A percentile compares a stretch with the other conserved stretches of the same genome.
phyloP scores from a whole-genome alignment of 108 stramenopile genomes.

The Nitzschia palea region DNA sequence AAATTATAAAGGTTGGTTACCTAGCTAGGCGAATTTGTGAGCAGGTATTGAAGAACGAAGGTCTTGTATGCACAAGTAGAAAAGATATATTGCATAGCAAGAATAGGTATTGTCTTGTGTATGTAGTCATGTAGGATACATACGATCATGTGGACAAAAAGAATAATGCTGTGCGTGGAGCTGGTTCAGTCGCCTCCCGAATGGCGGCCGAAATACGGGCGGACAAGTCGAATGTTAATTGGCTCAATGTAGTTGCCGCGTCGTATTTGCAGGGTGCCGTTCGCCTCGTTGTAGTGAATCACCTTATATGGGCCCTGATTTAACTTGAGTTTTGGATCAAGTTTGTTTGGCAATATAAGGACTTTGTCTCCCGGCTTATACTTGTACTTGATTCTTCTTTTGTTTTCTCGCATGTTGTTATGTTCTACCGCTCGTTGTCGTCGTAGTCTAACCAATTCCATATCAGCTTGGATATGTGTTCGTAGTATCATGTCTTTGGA shows the following conservation, averaged over 20 bases:
- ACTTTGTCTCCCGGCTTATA: not conserved
- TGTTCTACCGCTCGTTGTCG: not conserved
- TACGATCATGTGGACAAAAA: too few relatives aligned
- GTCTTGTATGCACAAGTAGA: too few relatives aligned
- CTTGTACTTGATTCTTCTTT: not conserved
- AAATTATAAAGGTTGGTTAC: too few relatives aligned
- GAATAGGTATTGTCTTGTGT: too few relatives aligned
- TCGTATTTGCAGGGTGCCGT: constrained; percentile 1
- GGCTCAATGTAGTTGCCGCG: constrained; percentile 1
- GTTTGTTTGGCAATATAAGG: not conserved
- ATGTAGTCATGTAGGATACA: too few relatives aligned
- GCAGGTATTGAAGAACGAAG: too few relatives aligned
- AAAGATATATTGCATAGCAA: too few relatives aligned
- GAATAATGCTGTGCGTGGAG: too few relatives aligned
- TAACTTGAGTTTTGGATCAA: not conserved
- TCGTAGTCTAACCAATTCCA: not conserved
- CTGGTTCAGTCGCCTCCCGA: not conserved
- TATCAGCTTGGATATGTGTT: too few relatives aligned
- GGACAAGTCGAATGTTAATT: constrained; percentile 2
- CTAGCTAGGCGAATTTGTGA: too few relatives aligned
- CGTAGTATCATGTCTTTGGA: constrained; percentile 26
- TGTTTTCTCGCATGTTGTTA: not conserved
- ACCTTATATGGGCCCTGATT: not conserved
- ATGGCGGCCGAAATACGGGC: not conserved
- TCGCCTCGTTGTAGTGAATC: not conserved